Conservation (phyloP, 2,329 filamentous ascomycete species). For the Trichoderma sp. region DNA sequence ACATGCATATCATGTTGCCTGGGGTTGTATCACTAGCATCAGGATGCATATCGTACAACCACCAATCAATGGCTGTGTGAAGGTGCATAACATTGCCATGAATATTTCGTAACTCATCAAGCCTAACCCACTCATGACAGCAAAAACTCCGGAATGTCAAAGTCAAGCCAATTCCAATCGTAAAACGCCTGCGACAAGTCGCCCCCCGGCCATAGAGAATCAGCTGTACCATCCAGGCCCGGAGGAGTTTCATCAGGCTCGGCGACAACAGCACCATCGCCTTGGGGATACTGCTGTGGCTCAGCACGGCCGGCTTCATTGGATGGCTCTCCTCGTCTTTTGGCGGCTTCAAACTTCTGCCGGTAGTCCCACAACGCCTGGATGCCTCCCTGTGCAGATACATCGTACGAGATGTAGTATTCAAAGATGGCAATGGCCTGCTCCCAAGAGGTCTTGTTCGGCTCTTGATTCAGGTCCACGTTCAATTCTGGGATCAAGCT, state of each 20-base stretch:
- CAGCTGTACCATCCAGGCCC: background rate
- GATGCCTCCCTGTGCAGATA: slow-evolving; percentile 17
- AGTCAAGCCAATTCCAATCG: slow-evolving; percentile 23
- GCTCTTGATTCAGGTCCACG: slow-evolving; percentile 11
- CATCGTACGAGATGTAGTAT: slow-evolving; percentile 10
- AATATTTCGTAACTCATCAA: too few relatives aligned
- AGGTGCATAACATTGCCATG: too few relatives aligned
- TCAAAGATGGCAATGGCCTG: slow-evolving; percentile 19
- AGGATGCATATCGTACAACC: too few relatives aligned
- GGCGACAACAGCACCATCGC: background rate
- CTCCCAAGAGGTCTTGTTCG: slow-evolving; percentile 17
- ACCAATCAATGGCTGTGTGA: too few relatives aligned
- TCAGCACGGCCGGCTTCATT: background rate
- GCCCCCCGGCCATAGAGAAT: background rate
- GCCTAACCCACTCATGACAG: background rate
- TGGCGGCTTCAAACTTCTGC: slow-evolving; percentile 14
- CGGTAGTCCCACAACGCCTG: slow-evolving; percentile 17
- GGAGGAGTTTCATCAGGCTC: background rate
- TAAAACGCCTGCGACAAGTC: slow-evolving; percentile 10
- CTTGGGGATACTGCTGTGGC: background rate
- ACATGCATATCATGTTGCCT: too few relatives aligned
- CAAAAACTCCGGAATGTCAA: slow-evolving; percentile 17
- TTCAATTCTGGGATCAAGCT: slow-evolving; percentile 6
- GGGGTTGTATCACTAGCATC: too few relatives aligned
- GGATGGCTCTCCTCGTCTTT: background rate